Percentiles rank a stretch among this genome's conserved stretches.
Conservation (phyloP, 2,329 filamentous ascomycete genomes). For the Zymoseptoria crescenta region DNA sequence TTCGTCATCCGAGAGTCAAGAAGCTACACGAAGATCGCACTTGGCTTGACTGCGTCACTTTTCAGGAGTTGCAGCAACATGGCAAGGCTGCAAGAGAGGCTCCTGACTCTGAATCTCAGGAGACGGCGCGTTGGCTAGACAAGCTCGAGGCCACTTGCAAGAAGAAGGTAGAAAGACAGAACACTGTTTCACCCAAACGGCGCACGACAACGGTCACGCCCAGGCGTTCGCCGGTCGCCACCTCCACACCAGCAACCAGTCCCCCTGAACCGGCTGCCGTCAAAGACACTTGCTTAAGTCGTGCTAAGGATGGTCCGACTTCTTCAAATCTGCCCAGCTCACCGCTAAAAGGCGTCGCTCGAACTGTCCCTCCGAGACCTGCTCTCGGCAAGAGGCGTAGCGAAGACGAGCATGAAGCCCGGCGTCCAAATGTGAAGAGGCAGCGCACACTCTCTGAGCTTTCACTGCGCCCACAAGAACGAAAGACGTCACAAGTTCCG, state of each 20-base stretch:
- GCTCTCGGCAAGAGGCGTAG: not conserved
- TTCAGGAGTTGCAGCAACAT: conserved; percentile 60
- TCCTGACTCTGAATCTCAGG: conserved; percentile 50
- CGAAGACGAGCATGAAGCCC: not conserved
- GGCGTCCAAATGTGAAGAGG: not conserved
- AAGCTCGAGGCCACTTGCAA: conserved; percentile 44
- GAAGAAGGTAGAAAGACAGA: conserved; percentile 24
- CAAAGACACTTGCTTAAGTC: not conserved
- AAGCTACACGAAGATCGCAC: conserved; percentile 73
- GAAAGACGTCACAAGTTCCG: not conserved
- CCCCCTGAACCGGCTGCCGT: not conserved
- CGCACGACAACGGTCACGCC: not conserved
- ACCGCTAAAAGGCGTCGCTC: not conserved
- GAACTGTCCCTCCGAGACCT: not conserved
- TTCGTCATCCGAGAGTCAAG: conserved; percentile 66
- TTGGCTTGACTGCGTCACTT: conserved; percentile 60
- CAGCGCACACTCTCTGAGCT: not conserved
- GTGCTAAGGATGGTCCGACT: not conserved
- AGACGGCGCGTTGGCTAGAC: conserved; percentile 54
- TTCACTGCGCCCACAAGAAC: not conserved
- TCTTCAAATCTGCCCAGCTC: not conserved
- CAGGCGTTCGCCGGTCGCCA: not conserved
- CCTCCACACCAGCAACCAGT: not conserved
- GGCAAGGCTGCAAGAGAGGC: conserved; percentile 50
- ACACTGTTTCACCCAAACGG: conserved; percentile 10